phyloP scores from a whole-genome alignment of 352 stramenopile species.

The Globisporangium viniferum region DNA sequence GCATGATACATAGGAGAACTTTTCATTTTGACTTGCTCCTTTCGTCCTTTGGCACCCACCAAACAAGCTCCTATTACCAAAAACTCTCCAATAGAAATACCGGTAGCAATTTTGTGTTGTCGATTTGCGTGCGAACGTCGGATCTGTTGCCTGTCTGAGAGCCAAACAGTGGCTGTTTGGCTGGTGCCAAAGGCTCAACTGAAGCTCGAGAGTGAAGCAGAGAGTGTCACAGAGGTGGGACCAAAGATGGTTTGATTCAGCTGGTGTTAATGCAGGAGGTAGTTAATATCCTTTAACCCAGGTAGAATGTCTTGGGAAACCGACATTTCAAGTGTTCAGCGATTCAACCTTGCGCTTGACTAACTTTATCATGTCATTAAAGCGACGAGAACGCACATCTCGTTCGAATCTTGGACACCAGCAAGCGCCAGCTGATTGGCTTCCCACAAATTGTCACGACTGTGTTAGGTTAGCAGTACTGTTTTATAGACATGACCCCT shows the following conservation, averaged over 20 bases:
- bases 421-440: not conserved
- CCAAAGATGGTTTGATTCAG: not conserved
- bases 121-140: too few relatives aligned
- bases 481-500: not conserved
- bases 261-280: not conserved
- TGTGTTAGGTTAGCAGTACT: not conserved
- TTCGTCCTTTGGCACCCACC: not conserved
- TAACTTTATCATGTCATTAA: constrained; percentile 4
- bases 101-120: too few relatives aligned
- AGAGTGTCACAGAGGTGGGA: not conserved
- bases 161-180: not conserved
- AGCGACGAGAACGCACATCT: not conserved
- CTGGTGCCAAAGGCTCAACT: not conserved
- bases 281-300: not conserved
- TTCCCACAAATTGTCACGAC: not conserved
- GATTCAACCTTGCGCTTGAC: too few relatives aligned
- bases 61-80: not conserved
- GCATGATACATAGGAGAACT: not conserved
- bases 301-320: not conserved
- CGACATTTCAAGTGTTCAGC: not conserved
- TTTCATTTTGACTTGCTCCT: not conserved
- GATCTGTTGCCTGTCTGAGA: not conserved
- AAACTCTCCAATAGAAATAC: not conserved
- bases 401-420: constrained; percentile 7
- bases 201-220: not conserved